These are phyloP conservation scores for Nematodospora valgi DNA, from an alignment of 805 yeast species.

Conservation along the genomic window DNA sequence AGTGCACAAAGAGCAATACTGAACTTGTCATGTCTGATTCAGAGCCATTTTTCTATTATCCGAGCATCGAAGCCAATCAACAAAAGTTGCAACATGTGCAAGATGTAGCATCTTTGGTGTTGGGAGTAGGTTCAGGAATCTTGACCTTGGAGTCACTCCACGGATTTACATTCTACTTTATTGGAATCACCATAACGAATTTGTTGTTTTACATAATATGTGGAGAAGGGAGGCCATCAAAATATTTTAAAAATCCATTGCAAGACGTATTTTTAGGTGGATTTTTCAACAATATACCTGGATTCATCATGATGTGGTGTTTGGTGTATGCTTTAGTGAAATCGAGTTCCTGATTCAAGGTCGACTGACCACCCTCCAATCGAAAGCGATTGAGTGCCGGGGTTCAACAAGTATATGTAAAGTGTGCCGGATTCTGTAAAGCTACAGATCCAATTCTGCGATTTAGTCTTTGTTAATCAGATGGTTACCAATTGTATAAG, in stretches of 20 bases:
- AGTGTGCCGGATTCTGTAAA: too few relatives aligned
- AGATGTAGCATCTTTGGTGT: constrained; percentile 33
- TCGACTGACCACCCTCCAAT: too few relatives aligned
- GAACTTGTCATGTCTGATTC: constrained; percentile 2
- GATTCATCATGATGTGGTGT: constrained; percentile 48
- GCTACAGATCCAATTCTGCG: too few relatives aligned
- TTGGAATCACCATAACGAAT: constrained; percentile 32
- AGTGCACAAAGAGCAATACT: constrained; percentile 1
- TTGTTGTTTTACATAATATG: constrained; percentile 25
- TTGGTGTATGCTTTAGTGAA: constrained; percentile 41
- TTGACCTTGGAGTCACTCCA: constrained; percentile 33
- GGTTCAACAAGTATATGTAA: too few relatives aligned
- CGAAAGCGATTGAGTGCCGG: too few relatives aligned
- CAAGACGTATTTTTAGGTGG: constrained; percentile 33
- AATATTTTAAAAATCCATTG: constrained; percentile 27
- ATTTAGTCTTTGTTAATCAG: too few relatives aligned
- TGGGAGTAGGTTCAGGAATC: constrained; percentile 40
- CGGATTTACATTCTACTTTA: constrained; percentile 34
- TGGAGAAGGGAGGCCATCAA: constrained; percentile 26
- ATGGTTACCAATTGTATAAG: too few relatives aligned
- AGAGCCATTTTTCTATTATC: constrained; percentile 20
- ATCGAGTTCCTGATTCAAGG: constrained; percentile 9
- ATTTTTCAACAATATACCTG: constrained; percentile 30
- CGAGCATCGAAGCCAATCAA: constrained; percentile 27
- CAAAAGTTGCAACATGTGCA: constrained; percentile 30